phyloP scores from a whole-genome alignment of 2,329 filamentous ascomycete species.

The Aureobasidium sp. region DNA sequence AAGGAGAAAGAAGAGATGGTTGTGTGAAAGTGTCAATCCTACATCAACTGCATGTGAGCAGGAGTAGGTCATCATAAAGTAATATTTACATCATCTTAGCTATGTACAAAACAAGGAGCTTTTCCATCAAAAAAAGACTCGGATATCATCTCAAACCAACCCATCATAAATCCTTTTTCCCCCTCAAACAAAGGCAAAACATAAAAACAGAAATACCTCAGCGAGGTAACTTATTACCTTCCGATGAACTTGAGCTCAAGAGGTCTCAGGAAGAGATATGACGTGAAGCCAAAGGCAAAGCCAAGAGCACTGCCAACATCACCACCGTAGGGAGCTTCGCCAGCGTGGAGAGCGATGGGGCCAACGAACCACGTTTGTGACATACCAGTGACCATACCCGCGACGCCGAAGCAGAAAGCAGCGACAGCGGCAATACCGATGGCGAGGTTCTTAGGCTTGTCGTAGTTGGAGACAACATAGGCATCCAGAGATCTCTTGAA shows the following conservation, averaged over 20 bases:
- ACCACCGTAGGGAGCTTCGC: constrained; percentile 42
- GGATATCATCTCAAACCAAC: neutral
- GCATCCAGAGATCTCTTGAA: constrained; percentile 55
- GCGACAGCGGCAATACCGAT: constrained; percentile 53
- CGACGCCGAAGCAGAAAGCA: constrained; percentile 56
- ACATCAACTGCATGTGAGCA: neutral
- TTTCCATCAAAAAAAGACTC: neutral
- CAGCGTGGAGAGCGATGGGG: constrained; percentile 54
- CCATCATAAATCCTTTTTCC: neutral
- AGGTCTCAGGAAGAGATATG: constrained; percentile 44
- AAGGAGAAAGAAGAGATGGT: too few species aligned
- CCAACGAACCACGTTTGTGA: constrained; percentile 59
- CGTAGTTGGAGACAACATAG: constrained; percentile 53
- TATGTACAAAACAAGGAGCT: neutral
- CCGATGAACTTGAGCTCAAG: constrained; percentile 37
- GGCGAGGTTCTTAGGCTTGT: constrained; percentile 50
- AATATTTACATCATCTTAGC: neutral
- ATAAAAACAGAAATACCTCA: neutral
- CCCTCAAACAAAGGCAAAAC: neutral
- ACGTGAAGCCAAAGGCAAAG: constrained; percentile 49
- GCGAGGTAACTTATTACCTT: constrained; percentile 10
- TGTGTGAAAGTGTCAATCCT: neutral
- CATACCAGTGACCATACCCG: constrained; percentile 62
- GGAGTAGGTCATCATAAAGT: neutral
- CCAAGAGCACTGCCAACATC: constrained; percentile 54